Conservation (phyloP, 805 yeast genomes). For the Saccharomycopsis capsularis region DNA sequence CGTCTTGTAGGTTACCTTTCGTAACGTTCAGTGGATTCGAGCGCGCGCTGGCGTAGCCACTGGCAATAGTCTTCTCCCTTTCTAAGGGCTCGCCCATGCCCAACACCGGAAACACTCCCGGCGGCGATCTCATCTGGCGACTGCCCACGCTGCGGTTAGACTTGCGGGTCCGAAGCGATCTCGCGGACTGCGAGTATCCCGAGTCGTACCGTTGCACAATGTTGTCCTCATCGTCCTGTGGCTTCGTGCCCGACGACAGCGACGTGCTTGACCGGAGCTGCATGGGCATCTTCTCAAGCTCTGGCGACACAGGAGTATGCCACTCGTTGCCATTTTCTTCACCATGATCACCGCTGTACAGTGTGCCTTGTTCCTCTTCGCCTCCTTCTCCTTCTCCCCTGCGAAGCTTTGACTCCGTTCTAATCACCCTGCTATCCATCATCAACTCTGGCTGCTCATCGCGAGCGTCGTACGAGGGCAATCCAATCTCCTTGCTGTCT, state of each 20-base stretch:
- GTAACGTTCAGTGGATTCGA: too few relatives aligned
- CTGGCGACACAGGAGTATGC: not conserved
- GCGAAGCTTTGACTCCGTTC: slow-evolving; percentile 30
- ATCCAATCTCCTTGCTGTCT: slow-evolving; percentile 52
- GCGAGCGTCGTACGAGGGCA: slow-evolving; percentile 63
- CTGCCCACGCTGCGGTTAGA: not conserved
- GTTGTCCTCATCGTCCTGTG: slow-evolving; percentile 1
- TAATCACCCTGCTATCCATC: slow-evolving; percentile 72
- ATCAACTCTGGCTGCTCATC: slow-evolving; percentile 79
- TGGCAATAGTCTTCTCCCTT: slow-evolving; percentile 53
- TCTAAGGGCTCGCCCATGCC: slow-evolving; percentile 67
- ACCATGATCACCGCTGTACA: too few relatives aligned
- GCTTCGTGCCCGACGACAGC: not conserved
- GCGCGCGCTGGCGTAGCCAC: slow-evolving; percentile 22
- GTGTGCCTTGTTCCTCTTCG: slow-evolving; percentile 7
- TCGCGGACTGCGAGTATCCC: not conserved
- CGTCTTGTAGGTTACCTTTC: slow-evolving; percentile 13
- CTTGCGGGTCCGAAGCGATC: not conserved
- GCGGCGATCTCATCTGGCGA: slow-evolving; percentile 45
- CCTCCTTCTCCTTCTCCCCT: too few relatives aligned
- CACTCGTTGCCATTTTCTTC: slow-evolving; percentile 3
- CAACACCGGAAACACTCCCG: slow-evolving; percentile 71
- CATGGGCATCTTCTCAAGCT: not conserved
- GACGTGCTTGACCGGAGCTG: not conserved
- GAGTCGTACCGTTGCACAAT: slow-evolving; percentile 7